Evolutionary conservation across 257 asterid species (phyloP).

Genomic region (Nicotiana obtusifolia): DNA sequence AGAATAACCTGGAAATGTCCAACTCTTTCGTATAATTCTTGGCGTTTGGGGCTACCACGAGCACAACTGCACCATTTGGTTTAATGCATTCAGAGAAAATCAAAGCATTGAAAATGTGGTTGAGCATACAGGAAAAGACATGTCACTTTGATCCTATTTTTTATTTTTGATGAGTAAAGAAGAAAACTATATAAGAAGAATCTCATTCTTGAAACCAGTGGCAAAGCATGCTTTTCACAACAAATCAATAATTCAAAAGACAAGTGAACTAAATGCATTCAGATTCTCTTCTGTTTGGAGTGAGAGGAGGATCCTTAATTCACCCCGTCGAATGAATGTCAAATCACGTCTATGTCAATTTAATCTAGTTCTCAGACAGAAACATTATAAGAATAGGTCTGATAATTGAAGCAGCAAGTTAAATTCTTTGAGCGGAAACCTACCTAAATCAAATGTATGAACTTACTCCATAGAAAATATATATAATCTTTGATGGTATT

Average conservation of each 20-base stretch:
- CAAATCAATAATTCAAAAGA: background rate
- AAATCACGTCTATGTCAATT: background rate
- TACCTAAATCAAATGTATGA: background rate
- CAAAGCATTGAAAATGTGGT: background rate
- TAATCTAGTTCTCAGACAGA: background rate
- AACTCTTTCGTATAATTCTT: conserved; percentile 45
- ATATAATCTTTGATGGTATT: background rate
- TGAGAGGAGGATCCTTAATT: background rate
- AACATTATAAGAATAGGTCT: background rate
- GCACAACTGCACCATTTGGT: conserved; percentile 59
- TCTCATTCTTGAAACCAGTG: background rate
- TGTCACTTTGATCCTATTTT: background rate
- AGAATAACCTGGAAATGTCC: conserved; percentile 79
- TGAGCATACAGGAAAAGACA: background rate
- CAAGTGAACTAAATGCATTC: conserved; percentile 2
- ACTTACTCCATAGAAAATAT: background rate
- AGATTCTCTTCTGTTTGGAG: background rate
- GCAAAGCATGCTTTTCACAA: background rate
- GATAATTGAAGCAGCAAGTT: background rate
- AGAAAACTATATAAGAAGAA: background rate
- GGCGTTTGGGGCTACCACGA: conserved; percentile 91
- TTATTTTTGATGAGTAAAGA: background rate
- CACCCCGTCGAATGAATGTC: background rate
- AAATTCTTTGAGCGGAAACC: background rate
- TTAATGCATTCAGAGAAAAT: background rate